Conservation (phyloP, 2,329 filamentous ascomycete genomes). For the Lachnellula occidentalis region DNA sequence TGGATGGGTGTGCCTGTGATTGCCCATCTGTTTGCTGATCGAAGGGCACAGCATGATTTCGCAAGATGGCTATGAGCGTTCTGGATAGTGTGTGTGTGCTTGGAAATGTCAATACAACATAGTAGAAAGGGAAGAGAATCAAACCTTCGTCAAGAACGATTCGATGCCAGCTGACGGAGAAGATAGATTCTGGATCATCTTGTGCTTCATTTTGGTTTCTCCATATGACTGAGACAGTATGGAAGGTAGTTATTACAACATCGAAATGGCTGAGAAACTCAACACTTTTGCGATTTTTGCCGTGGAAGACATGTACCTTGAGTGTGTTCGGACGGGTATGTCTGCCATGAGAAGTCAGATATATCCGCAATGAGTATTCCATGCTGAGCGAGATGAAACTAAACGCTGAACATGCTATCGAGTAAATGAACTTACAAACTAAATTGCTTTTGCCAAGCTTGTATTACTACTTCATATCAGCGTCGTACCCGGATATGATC, state of each 20-base stretch:
- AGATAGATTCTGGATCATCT: slow-evolving; percentile 19
- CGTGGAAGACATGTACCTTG: slow-evolving; percentile 9
- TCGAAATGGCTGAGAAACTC: slow-evolving; percentile 23
- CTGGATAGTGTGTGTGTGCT: slow-evolving; percentile 50
- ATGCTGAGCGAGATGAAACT: too few relatives aligned
- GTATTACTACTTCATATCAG: slow-evolving; percentile 10
- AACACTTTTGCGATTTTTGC: slow-evolving; percentile 4
- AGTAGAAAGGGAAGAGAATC: neutral
- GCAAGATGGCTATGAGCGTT: slow-evolving; percentile 41
- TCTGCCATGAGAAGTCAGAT: neutral
- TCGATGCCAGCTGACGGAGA: slow-evolving; percentile 37
- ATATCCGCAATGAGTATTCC: too few relatives aligned
- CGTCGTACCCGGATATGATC: neutral
- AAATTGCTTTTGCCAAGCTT: slow-evolving; percentile 16
- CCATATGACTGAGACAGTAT: slow-evolving; percentile 34
- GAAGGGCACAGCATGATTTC: slow-evolving; percentile 37
- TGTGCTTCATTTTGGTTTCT: neutral
- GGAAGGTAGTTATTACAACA: slow-evolving; percentile 44
- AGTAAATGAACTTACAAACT: slow-evolving; percentile 3
- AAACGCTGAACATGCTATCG: too few relatives aligned
- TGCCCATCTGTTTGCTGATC: slow-evolving; percentile 36
- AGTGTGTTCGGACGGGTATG: slow-evolving; percentile 4
- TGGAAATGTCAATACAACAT: neutral
- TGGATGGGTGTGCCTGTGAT: slow-evolving; percentile 28
- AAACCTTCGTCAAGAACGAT: slow-evolving; percentile 42